phyloP scores from a whole-genome alignment of 2,329 filamentous ascomycete genomes.

The Ophiostoma pallidulum region DNA sequence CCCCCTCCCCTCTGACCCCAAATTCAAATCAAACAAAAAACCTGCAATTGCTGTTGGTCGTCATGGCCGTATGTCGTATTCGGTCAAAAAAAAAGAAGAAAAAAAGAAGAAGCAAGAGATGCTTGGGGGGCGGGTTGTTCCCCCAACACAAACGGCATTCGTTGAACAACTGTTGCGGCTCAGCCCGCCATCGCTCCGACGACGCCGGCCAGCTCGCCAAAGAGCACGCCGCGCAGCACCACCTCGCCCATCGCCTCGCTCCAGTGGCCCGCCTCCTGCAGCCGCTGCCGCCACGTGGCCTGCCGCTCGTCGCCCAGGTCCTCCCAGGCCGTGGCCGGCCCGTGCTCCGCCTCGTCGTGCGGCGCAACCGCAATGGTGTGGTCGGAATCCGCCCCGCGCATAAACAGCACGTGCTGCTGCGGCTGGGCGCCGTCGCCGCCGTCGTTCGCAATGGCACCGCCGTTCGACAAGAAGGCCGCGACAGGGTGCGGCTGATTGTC shows the following conservation, averaged over 20 bases:
- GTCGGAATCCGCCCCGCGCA: slow-evolving; percentile 16
- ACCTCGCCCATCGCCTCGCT: slow-evolving; percentile 67
- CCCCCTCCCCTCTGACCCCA: neutral
- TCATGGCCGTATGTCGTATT: too few relatives aligned
- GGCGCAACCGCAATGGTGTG: slow-evolving; percentile 29
- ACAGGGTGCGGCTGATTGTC: slow-evolving; percentile 14
- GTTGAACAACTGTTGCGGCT: too few relatives aligned
- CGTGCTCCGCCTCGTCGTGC: slow-evolving; percentile 39
- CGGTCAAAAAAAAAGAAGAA: neutral
- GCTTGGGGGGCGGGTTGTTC: too few relatives aligned
- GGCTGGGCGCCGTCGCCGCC: neutral
- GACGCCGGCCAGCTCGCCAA: slow-evolving; percentile 59
- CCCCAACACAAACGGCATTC: too few relatives aligned
- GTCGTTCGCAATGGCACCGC: neutral
- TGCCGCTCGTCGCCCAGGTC: slow-evolving; percentile 55
- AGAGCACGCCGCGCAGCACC: slow-evolving; percentile 68
- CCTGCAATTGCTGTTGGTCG: too few relatives aligned
- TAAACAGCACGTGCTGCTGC: slow-evolving; percentile 9
- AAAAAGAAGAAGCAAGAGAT: neutral
- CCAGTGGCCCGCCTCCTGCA: slow-evolving; percentile 67
- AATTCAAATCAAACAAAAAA: slow-evolving; percentile 1
- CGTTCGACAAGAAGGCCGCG: slow-evolving; percentile 13
- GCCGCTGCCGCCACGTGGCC: slow-evolving; percentile 57
- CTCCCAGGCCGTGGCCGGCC: slow-evolving; percentile 53
- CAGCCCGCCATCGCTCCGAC: slow-evolving; percentile 25